Evolutionary conservation across 352 stramenopile genomes (phyloP).

Genomic region (Pythium scleroteichum): DNA sequence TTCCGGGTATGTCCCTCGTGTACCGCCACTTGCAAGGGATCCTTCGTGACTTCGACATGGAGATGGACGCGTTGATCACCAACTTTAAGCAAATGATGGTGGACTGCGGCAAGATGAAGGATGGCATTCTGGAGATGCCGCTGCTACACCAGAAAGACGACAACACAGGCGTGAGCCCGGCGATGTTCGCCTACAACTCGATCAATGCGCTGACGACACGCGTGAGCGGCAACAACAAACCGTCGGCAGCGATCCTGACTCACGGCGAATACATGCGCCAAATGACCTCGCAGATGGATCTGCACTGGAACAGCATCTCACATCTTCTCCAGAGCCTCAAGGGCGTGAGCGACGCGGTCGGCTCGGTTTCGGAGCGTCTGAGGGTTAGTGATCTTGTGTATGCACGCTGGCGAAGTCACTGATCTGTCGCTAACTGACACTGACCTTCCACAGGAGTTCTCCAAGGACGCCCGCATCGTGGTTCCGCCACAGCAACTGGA

Average conservation of each 20-base stretch:
- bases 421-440: no score
- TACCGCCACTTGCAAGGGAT: slow-evolving; percentile 67
- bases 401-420: no score
- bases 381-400: slow-evolving; percentile 55
- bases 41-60: slow-evolving; percentile 61
- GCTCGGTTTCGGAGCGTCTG: slow-evolving; percentile 61
- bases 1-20: slow-evolving; percentile 72
- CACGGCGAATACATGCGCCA: slow-evolving; percentile 90
- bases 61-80: slow-evolving; percentile 64
- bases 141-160: slow-evolving; percentile 69
- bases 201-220: slow-evolving; percentile 79
- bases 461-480: slow-evolving; percentile 64
- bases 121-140: slow-evolving; percentile 74
- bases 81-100: slow-evolving; percentile 79
- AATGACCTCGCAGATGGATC: slow-evolving; percentile 78
- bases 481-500: slow-evolving; percentile 79
- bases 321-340: slow-evolving; percentile 81
- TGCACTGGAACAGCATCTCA: slow-evolving; percentile 87
- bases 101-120: slow-evolving; percentile 81
- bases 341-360: slow-evolving; percentile 64
- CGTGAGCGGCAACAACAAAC: slow-evolving; percentile 53
- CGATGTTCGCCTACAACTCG: slow-evolving; percentile 77
- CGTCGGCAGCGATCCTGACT: slow-evolving; percentile 71
- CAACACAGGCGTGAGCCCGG: slow-evolving; percentile 65
- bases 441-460: slow-evolving; percentile 49